These are phyloP conservation scores for Uronychia binucleata DNA, from an alignment of 73 alveolate species.

Conservation along the genomic window DNA sequence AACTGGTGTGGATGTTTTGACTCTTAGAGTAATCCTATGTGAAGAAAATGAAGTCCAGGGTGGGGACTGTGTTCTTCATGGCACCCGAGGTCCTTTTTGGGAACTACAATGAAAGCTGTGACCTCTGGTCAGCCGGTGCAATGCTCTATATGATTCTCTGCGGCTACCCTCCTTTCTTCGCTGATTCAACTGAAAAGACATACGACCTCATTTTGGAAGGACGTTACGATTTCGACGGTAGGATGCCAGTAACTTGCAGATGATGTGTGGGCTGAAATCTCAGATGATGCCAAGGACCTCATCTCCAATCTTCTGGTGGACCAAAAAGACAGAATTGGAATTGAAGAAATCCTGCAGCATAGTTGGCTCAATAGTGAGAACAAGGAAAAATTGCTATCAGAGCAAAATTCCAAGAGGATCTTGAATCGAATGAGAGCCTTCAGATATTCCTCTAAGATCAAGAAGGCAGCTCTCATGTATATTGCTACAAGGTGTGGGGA, in stretches of 20 bases:
- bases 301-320: constrained; percentile 40
- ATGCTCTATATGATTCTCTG: constrained; percentile 50
- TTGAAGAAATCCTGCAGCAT: constrained; percentile 63
- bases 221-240: constrained; percentile 64
- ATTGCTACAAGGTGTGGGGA: constrained; percentile 37
- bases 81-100: constrained; percentile 63
- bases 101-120: constrained; percentile 58
- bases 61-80: constrained; percentile 60
- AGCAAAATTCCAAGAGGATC: constrained; percentile 35
- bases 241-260: no score
- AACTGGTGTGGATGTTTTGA: background rate
- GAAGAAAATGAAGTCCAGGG: constrained; percentile 45
- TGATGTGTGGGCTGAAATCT: background rate
- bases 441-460: constrained; percentile 11
- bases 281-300: constrained; percentile 35
- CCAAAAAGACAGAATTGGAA: constrained; percentile 54
- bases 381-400: constrained; percentile 8
- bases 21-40: background rate
- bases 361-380: constrained; percentile 6
- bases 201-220: constrained; percentile 55
- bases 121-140: constrained; percentile 71
- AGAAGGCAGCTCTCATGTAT: constrained; percentile 59
- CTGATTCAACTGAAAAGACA: constrained; percentile 17
- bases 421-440: background rate
- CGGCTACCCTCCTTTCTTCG: constrained; percentile 66